phyloP scores from a whole-genome alignment of 2,329 filamentous ascomycete genomes.

The Scorias spongiosa region DNA sequence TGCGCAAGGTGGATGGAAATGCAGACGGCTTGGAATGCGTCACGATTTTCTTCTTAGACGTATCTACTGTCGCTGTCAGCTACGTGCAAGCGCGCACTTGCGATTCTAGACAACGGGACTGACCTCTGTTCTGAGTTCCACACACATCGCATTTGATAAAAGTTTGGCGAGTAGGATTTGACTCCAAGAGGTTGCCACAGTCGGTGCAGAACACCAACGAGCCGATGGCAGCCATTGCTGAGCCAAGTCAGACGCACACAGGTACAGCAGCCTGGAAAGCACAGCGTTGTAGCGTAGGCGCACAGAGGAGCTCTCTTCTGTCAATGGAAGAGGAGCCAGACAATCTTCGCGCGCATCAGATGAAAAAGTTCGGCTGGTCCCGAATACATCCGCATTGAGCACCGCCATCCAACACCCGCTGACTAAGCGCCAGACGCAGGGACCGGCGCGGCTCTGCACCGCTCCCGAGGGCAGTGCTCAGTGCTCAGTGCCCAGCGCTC shows the following conservation, averaged over 20 bases:
- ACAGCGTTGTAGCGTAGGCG: no score
- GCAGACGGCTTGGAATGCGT: slow-evolving; percentile 78
- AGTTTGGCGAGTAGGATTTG: slow-evolving; percentile 61
- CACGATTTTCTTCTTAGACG: slow-evolving; percentile 57
- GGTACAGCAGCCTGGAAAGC: no score
- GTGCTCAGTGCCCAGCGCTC: no score
- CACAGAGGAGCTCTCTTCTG: not conserved
- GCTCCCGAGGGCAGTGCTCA: no score
- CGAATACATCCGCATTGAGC: no score
- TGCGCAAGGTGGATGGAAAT: slow-evolving; percentile 77
- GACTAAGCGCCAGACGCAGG: no score
- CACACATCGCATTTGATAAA: slow-evolving; percentile 74
- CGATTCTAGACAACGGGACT: not conserved
- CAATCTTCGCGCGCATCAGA: not conserved
- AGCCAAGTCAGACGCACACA: not conserved
- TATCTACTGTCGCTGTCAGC: slow-evolving; percentile 36
- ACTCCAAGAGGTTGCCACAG: slow-evolving; percentile 79
- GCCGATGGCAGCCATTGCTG: slow-evolving; percentile 69
- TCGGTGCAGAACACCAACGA: slow-evolving; percentile 85
- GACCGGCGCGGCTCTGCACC: no score
- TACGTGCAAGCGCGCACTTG: no score
- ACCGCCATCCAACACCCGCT: no score
- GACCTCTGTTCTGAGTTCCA: slow-evolving; percentile 71
- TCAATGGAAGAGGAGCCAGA: no score
- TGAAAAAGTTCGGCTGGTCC: not conserved